Base-by-base conservation (phyloP, 768 basidiomycete genomes). In the Arthromyces matolae region DNA sequence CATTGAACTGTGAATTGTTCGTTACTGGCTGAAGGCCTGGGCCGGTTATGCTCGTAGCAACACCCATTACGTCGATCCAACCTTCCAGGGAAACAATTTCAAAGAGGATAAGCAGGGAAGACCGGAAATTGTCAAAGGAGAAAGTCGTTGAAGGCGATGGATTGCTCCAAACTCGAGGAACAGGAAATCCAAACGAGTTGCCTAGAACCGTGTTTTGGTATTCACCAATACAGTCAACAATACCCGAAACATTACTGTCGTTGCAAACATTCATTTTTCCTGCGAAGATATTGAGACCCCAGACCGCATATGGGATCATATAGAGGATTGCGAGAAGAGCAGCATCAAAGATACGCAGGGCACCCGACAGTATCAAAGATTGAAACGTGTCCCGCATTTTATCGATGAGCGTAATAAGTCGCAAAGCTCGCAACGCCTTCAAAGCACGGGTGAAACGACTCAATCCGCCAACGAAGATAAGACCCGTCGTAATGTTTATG, bases 41-140 rank as follows among this genome's bases (percentile, higher is more conserved):
- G 4, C 86, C 89, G 1, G 79, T 84, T 53, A 96, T 86, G 52
- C 83, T 81, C 64, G 88, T 88, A 1, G 85, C 86, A 20, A 84
- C 76, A 29, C 67, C 69, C 86, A 96, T 87, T 41, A 93, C 95
- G 60, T 94, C 91, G n/a, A 89, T 79, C 95, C 94, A 97, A 2
- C 95, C 95, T 68, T 95, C 93, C 40, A 96, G 70, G 0, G 93
- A 95, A 19, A 97, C 91, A 55, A 95, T 93, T 68, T 98, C 95
- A 58, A 96, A 97, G 1, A 97, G 76, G 59, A 97, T 96, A 44
- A 97, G 77, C 32, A 97, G 71, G 0, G 91, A 86, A 3, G 84
- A 69, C 6, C 79, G 75, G 67, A 97, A 97, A 12, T 72, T 81
- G 66, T 98, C 95, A 60, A 97, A 98, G 2, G 85, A 87, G 70